A percentile compares a stretch with the other conserved stretches of the same genome.
Conservation (phyloP, 129 eudicot genomes). For the Chrysanthemum makinoi region DNA sequence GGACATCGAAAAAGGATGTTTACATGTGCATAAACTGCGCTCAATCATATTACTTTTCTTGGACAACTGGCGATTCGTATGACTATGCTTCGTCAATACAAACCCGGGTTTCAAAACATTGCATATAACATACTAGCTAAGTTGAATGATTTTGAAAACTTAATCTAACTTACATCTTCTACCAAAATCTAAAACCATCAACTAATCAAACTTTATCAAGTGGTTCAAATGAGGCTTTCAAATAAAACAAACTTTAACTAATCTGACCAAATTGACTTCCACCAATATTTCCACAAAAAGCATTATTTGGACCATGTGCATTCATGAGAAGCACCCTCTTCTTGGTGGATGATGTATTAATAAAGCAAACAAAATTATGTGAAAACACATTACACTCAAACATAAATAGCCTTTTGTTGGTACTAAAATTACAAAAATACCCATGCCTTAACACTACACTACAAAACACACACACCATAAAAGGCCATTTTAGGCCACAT, state of each 20-base stretch:
- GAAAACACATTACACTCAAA: conserved; percentile 8
- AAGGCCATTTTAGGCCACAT: conserved; percentile 18
- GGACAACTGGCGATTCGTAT: no score
- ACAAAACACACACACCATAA: not conserved
- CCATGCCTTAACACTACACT: conserved; percentile 11
- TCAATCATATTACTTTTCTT: no score
- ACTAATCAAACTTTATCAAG: not conserved
- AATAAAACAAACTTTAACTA: conserved; percentile 1
- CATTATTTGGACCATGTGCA: conserved; percentile 17
- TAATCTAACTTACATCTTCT: not conserved
- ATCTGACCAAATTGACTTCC: conserved; percentile 14
- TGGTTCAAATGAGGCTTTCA: conserved; percentile 11
- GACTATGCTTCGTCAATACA: no score
- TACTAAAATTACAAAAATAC: conserved; percentile 22
- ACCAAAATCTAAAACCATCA: not conserved
- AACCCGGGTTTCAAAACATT: no score
- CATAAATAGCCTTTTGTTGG: not conserved
- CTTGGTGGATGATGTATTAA: not conserved
- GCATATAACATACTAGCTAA: no score
- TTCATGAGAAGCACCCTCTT: conserved; percentile 22
- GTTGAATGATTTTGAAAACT: not conserved
- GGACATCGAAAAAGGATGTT: no score
- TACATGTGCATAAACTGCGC: no score
- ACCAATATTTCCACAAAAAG: conserved; percentile 22
- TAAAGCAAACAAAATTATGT: not conserved